Evolutionary conservation across 257 asterid genomes (phyloP).

Genomic region (Leonotis leonurus): DNA sequence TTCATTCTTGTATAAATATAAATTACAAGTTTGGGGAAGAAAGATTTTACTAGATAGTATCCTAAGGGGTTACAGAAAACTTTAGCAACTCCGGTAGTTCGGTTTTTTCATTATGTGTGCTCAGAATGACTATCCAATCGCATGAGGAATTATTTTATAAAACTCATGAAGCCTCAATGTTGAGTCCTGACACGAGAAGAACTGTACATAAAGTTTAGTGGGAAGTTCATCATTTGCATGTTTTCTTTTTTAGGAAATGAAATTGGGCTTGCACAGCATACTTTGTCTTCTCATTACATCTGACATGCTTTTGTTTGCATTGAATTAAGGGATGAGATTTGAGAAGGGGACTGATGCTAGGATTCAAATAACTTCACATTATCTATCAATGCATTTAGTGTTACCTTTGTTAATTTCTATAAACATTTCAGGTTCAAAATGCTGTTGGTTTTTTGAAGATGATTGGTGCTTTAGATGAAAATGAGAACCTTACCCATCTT

Average conservation of each 20-base stretch:
- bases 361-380: background rate
- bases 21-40: no score
- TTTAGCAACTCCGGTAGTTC: no score
- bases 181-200: no score
- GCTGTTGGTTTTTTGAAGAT: slow-evolving; percentile 92
- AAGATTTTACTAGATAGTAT: no score
- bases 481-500: slow-evolving; percentile 89
- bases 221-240: background rate
- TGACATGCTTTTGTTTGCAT: background rate
- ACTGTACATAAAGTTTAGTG: background rate
- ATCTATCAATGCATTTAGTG: background rate
- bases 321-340: background rate
- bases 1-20: background rate
- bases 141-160: no score
- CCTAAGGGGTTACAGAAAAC: no score
- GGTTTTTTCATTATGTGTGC: no score
- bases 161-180: no score
- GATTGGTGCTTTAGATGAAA: slow-evolving; percentile 93
- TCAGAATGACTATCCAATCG: no score
- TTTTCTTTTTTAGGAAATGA: background rate
- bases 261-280: background rate
- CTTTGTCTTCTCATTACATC: background rate
- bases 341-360: background rate
- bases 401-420: background rate
- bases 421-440: slow-evolving; percentile 77